Evolutionary conservation across 257 asterid species (phyloP), one percentile per base, ranked within the genome.

Genomic region (Paulownia fortunei): DNA sequence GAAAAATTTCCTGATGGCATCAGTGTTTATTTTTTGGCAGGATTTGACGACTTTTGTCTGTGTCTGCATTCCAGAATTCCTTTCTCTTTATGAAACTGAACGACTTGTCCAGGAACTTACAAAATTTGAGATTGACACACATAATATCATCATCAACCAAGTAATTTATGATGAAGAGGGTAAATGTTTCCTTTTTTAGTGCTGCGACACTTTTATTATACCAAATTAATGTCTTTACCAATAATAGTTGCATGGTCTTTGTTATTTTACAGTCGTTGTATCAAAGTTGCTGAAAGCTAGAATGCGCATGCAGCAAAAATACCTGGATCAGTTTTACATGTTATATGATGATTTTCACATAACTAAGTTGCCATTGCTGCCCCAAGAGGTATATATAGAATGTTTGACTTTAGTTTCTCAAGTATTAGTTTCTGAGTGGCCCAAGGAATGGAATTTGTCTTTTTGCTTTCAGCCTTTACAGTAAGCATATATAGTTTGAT

Each of bases 41-140:
- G 99, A 94, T 80, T 67, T 94, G 85, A 94, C 98, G 15, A 95
- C 99, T 18, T 95, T 95, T 65, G 84, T 91, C 74, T 95, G 98
- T 60, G 99, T 95, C 59, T 91, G 98, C 89, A 95, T 95, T 79
- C 99, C 98, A 4, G 99, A 95, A 74, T 95, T 95, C 87, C 98
- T 95, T 68, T 95, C 99, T 9, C 86, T 95, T 26, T 95, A 95
- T 54, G 99, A 95, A 87, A 95, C 98, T 15, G 99, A 95, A 84
- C 85, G 99, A 24, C 93, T 95, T 10, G 98, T 95, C 76, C 98
- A 95, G 82, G 99, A 95, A 76, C 98, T 95, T 49, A 86, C 98
- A 49, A 95, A 89, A 76, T 95, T 92, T 78, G 98, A 95, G 97
- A 95, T 95, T 19, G 99, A 95, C 76, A 90, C 99, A 1, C 99